These are phyloP conservation scores for Podospora pseudocomata DNA, from an alignment of 495 filamentous ascomycete genomes.

Conservation along the genomic window DNA sequence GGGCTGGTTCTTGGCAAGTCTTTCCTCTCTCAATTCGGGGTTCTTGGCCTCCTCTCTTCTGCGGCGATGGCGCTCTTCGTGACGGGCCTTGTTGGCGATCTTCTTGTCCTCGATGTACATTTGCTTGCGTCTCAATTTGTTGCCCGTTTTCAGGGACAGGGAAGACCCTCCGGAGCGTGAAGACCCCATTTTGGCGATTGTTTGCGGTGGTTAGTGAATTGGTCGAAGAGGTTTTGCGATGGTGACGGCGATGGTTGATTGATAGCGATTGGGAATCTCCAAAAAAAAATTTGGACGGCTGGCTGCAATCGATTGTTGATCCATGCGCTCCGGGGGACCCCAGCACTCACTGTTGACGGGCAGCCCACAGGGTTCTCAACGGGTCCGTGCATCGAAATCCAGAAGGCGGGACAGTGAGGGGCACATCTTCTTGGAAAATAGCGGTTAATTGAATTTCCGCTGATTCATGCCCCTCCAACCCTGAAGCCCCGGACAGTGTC, in stretches of 20 bases:
- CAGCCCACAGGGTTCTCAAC: conserved; percentile 6
- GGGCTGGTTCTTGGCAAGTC: conserved; percentile 75
- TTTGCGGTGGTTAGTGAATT: conserved; percentile 4
- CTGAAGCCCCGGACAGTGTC: not conserved
- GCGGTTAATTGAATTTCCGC: conserved; percentile 30
- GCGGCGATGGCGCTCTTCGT: conserved; percentile 69
- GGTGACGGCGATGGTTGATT: not conserved
- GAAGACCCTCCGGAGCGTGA: conserved; percentile 23
- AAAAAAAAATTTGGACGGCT: conserved; percentile 10
- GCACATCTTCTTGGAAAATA: conserved; percentile 8
- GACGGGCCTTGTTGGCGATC: conserved; percentile 62
- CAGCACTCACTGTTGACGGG: not conserved
- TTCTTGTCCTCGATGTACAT: conserved; percentile 77
- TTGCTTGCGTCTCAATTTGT: conserved; percentile 72
- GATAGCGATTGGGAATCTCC: not conserved
- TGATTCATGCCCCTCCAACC: not conserved
- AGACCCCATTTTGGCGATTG: conserved; percentile 19
- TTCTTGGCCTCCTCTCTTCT: conserved; percentile 83
- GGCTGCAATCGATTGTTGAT: not conserved
- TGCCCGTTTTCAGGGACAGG: conserved; percentile 39
- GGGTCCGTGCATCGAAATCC: conserved; percentile 12
- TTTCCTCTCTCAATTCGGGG: conserved; percentile 66
- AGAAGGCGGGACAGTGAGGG: conserved; percentile 12
- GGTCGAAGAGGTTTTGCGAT: not conserved
- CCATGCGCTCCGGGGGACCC: conserved; percentile 18